Base-by-base conservation (phyloP, 1,139 yeast species). In the Diutina neorugosa region DNA sequence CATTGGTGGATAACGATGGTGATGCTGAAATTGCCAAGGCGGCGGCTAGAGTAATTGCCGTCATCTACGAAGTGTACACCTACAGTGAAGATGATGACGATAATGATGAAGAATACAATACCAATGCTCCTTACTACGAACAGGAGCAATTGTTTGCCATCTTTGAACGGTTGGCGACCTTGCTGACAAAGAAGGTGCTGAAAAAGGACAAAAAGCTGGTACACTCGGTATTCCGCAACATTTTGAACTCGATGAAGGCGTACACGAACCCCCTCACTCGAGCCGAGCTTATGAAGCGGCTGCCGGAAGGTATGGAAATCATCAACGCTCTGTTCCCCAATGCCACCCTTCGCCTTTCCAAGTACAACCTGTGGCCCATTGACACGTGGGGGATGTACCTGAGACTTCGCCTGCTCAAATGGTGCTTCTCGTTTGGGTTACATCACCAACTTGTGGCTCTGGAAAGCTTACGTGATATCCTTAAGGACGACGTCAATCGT, bases 351-450 rank as follows among this genome's bases (percentile, higher is more conserved):
- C 80, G 77, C 57, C 65, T 84, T 53, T 76, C 81, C 21, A 78
- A 80, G 59, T 70, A 80, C 41, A 80, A 76, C 62, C 70, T 83
- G 3, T 67, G 85, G 53, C 74, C 81, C n/a, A 77, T 85, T 43
- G 78, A 76, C 57, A 74, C 84, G 31, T 86, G 94, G 94, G 77
- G 70, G 58, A 76, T 83, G 55, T 78, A 82, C 59, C 65, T 82
- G 52, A 71, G 90, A 55, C 69, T 84, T 54, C 76, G 82, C 54
- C 82, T 79, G 57, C 71, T 85, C 62, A 80, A 80, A 61, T 86
- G 89, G 86, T 74, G 83, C n/a, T 84, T 81, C 61, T 83, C 86
- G 47, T 77, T 80, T 44, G 88, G 88, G 1, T 74, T 84, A 18
- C 86, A 82, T 59, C 73, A 73, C 56, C 89, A 85, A 61, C 71